Evolutionary conservation across 331 rosid species (phyloP), one percentile per base, ranked within the genome.

Genomic region (Rhamnella rubrinervis): DNA sequence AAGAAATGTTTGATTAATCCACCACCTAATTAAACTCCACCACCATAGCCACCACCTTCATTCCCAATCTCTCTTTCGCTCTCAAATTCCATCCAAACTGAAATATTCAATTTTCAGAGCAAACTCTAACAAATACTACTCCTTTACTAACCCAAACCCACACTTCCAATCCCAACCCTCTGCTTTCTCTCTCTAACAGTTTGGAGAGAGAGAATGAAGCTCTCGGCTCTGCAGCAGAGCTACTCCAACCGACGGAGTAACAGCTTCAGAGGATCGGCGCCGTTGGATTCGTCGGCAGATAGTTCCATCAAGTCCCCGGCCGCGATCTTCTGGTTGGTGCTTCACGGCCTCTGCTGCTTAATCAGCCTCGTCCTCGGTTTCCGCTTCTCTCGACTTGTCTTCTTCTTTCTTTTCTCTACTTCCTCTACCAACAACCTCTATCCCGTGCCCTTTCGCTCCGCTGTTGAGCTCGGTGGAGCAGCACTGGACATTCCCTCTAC

Each of bases 321-420:
- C 6, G 84, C 92, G n/a, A 56, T 95, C 50, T 95, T 87, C 74
- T 95, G 99, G 99, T 83, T 95, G 2, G 67, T 89, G 6, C 87
- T 95, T 9, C 97, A 95, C 64, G 96, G 89, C 1, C 83, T 95
- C 20, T 95, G 99, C 76, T 95, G 99, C 75, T 84, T 95, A 38
- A 81, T 95, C 25, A 95, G 99, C 47, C 93, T 95, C 6, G 85
- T 95, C 15, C 96, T 95, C 6, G 99, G 99, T 21, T 95, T 87
- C 84, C 90, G 99, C 46, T 95, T 95, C 78, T 95, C 99, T 16
- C 96, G 97, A 15, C 96, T 95, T 1, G 96, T 95, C 16, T 95
- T 95, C 80, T 91, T 95, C 85, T 81, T 95, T 28, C 77, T 95
- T 73, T 84, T 95, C 71, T 91, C 99, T 15, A 77, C 96, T 63